Conservation (phyloP, 139 green algal genomes). For the Volvox africanus region DNA sequence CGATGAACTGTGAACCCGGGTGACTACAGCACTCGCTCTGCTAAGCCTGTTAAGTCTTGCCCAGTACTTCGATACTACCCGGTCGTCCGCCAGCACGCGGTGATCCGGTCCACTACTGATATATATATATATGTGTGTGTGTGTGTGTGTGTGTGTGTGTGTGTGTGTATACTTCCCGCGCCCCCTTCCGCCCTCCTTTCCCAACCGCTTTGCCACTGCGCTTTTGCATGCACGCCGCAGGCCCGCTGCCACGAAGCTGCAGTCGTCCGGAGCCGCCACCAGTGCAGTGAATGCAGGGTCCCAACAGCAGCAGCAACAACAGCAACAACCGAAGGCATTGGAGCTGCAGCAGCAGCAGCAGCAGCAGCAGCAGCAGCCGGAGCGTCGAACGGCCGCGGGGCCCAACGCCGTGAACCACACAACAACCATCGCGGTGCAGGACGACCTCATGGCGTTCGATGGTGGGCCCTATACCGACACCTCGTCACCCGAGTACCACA, state of each 20-base stretch:
- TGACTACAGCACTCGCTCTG: too few relatives aligned
- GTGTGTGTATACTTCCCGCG: too few relatives aligned
- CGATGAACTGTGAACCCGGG: too few relatives aligned
- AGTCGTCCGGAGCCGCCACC: neutral
- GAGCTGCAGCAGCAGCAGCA: neutral
- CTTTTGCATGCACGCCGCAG: neutral
- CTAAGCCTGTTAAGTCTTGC: too few relatives aligned
- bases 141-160: too few relatives aligned
- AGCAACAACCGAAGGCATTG: neutral
- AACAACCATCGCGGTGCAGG: neutral
- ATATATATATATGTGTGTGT: too few relatives aligned
- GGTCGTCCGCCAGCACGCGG: too few relatives aligned
- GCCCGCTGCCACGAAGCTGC: neutral
- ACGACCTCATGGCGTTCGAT: neutral
- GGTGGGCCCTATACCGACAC: neutral
- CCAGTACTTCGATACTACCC: too few relatives aligned
- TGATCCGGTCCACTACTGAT: too few relatives aligned
- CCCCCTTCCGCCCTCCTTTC: neutral
- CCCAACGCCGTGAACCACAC: neutral
- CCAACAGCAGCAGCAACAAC: neutral
- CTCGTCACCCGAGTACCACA: slow-evolving; percentile 29
- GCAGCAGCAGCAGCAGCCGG: neutral
- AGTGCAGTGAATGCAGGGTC: neutral
- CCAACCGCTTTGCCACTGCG: neutral
- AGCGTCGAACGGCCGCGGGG: neutral